phyloP scores from a whole-genome alignment of 2,329 filamentous ascomycete species.

The Colletotrichum liriopes region DNA sequence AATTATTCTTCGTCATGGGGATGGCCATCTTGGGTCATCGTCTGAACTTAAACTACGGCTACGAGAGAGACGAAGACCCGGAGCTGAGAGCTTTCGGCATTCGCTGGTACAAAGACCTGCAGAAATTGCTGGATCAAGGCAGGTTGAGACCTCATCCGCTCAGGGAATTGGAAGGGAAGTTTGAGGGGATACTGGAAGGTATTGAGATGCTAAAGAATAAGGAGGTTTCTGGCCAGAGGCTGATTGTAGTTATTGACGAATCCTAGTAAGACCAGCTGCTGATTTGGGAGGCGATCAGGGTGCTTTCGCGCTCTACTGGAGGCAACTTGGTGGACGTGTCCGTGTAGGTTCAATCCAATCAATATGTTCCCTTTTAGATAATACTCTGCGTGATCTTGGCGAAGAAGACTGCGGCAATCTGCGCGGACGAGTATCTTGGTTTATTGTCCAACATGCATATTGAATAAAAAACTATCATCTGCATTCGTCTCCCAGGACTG shows the following conservation, averaged over 20 bases:
- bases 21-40: constrained; percentile 12
- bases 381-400: too few relatives aligned
- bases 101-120: not conserved
- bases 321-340: too few relatives aligned
- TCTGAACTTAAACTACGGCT: constrained; percentile 4
- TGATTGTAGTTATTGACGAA: not conserved
- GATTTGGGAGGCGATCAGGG: not conserved
- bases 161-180: not conserved
- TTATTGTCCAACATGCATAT: not conserved
- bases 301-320: too few relatives aligned
- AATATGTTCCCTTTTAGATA: too few relatives aligned
- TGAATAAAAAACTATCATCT: not conserved
- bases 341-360: too few relatives aligned
- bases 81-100: not conserved
- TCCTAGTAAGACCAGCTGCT: not conserved
- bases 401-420: too few relatives aligned
- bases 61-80: constrained; percentile 10
- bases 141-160: constrained; percentile 10
- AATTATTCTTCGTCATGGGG: constrained; percentile 7
- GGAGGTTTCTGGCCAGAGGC: constrained; percentile 18
- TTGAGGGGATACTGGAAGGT: constrained; percentile 2
- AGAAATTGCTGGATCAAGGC: not conserved
- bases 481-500: not conserved
- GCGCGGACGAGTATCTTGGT: not conserved
- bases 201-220: constrained; percentile 11